Percentiles rank a stretch among this genome's conserved stretches.
These are phyloP conservation scores for Mrakia frigida DNA, from an alignment of 768 basidiomycete genomes.

Conservation along the genomic window DNA sequence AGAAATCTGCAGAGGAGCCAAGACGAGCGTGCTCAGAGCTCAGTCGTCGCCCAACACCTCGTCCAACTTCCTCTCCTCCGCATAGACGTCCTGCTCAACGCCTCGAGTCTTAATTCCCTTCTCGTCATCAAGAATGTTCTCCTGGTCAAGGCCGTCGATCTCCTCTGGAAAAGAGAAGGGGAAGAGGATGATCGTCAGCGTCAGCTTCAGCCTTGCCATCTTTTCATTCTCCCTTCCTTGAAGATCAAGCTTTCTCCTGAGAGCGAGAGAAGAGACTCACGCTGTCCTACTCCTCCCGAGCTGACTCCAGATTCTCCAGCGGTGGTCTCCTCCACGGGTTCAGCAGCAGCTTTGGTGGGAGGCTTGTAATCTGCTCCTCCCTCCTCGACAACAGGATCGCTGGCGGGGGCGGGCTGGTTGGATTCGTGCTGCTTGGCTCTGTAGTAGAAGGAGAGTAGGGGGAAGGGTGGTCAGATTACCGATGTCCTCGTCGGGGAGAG, in stretches of 20 bases:
- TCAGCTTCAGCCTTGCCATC: background rate
- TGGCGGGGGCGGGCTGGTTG: constrained; percentile 22
- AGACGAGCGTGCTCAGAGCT: too few relatives aligned
- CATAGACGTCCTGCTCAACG: background rate
- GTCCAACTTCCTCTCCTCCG: constrained; percentile 6
- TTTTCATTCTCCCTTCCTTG: too few relatives aligned
- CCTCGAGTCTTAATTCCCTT: background rate
- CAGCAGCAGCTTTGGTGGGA: background rate
- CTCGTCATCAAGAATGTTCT: constrained; percentile 23
- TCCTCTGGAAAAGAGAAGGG: background rate
- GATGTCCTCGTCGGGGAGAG: too few relatives aligned
- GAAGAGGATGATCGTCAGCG: background rate
- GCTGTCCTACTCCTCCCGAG: background rate
- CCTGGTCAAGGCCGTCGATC: constrained; percentile 19
- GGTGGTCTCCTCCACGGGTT: background rate
- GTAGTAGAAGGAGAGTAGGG: background rate
- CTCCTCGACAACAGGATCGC: constrained; percentile 21
- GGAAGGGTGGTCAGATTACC: background rate
- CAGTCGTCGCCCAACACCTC: background rate
- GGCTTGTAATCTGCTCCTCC: constrained; percentile 21
- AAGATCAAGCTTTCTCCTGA: background rate
- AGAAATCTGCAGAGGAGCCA: too few relatives aligned
- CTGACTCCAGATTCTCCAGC: background rate
- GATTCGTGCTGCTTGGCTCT: constrained; percentile 20
- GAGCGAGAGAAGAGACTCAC: background rate